phyloP scores from a whole-genome alignment of 129 eudicot genomes.

The Glebionis coronaria region DNA sequence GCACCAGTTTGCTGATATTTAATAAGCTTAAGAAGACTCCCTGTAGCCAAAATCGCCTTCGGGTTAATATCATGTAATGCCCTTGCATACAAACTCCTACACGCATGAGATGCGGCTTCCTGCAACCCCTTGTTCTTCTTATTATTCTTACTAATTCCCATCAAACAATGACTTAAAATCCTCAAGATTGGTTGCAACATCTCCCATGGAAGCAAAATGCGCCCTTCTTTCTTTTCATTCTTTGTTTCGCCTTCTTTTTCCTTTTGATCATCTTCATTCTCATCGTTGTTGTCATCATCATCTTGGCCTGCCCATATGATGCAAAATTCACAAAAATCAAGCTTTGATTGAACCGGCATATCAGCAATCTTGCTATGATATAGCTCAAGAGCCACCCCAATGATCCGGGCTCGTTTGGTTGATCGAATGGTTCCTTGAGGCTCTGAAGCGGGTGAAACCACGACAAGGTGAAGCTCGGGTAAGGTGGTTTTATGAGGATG shows the following conservation, averaged over 20 bases:
- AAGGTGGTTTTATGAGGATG: conserved; percentile 27
- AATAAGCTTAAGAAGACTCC: conserved; percentile 67
- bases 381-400: conserved; percentile 78
- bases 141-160: conserved; percentile 42
- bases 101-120: conserved; percentile 60
- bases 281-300: conserved; percentile 20
- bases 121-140: conserved; percentile 37
- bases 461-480: conserved; percentile 61
- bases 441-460: conserved; percentile 63
- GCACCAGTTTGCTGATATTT: conserved; percentile 12
- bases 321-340: conserved; percentile 84
- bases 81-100: conserved; percentile 64
- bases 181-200: conserved; percentile 74
- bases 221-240: conserved; percentile 33
- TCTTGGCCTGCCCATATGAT: conserved; percentile 57
- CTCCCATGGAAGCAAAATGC: conserved; percentile 84
- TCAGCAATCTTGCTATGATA: conserved; percentile 44
- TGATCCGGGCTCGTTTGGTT: conserved; percentile 70
- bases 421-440: conserved; percentile 90
- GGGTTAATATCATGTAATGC: conserved; percentile 73
- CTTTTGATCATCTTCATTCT: neutral
- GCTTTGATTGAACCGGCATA: conserved; percentile 67
- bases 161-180: conserved; percentile 77
- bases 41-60: conserved; percentile 71
- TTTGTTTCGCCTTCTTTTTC: neutral